Evolutionary conservation across 805 yeast genomes (phyloP).

Genomic region (Myxozyma mucilagina): DNA sequence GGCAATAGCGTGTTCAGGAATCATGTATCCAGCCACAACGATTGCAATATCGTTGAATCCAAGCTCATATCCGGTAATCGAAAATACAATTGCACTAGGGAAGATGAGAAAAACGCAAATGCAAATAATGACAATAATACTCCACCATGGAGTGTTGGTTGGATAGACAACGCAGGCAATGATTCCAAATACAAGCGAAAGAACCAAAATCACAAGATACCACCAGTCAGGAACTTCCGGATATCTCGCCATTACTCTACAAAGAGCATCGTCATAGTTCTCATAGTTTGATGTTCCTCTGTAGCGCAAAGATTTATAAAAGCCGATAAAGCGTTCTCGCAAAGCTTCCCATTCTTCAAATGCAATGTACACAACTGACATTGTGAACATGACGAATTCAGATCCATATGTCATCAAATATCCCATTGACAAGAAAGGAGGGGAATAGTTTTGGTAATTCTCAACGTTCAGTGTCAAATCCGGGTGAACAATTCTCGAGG

Average conservation of each 20-base stretch:
- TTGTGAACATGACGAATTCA: conserved; percentile 53
- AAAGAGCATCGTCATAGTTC: conserved; percentile 36
- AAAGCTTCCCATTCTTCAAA: conserved; percentile 41
- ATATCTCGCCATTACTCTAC: conserved; percentile 57
- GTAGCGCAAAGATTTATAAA: conserved; percentile 25
- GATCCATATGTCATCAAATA: conserved; percentile 55
- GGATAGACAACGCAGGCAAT: conserved; percentile 45
- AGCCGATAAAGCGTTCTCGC: conserved; percentile 1
- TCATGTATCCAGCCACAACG: conserved; percentile 39
- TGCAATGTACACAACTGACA: conserved; percentile 51
- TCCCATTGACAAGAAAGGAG: conserved; percentile 55
- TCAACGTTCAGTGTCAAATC: conserved; percentile 46
- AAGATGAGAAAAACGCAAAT: conserved; percentile 57
- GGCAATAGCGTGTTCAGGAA: conserved; percentile 40
- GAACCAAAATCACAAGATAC: conserved; percentile 52
- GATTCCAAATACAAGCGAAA: conserved; percentile 40
- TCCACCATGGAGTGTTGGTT: conserved; percentile 61
- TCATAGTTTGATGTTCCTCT: neutral
- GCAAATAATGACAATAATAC: conserved; percentile 55
- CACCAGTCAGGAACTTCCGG: conserved; percentile 76
- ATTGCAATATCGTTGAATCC: conserved; percentile 48
- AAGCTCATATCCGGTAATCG: conserved; percentile 60
- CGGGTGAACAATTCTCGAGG: conserved; percentile 47
- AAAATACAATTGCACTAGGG: conserved; percentile 62
- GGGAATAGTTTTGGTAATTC: conserved; percentile 60